These are phyloP conservation scores for Tolypocladium sp. DNA, from an alignment of 2,329 filamentous ascomycete species.

Conservation along the genomic window DNA sequence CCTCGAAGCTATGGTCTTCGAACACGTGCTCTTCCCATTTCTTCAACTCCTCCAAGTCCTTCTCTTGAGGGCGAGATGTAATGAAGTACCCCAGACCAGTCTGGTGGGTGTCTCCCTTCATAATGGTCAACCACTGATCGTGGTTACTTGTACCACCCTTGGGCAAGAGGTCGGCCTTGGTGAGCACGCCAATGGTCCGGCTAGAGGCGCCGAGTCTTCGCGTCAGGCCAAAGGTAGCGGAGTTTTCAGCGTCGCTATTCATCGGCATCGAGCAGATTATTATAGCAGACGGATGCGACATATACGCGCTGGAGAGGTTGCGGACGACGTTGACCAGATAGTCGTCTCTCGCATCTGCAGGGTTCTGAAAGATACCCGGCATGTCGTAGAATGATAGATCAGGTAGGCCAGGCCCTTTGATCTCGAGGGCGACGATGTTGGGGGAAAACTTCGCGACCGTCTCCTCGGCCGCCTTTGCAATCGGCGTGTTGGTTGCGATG, in stretches of 20 bases:
- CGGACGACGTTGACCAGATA: conserved; percentile 65
- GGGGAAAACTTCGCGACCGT: conserved; percentile 66
- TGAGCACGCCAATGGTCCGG: conserved; percentile 67
- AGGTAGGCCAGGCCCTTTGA: conserved; percentile 61
- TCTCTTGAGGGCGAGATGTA: conserved; percentile 56
- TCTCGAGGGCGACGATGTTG: conserved; percentile 69
- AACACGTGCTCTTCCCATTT: conserved; percentile 46
- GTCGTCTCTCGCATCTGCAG: conserved; percentile 52
- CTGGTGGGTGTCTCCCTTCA: conserved; percentile 50
- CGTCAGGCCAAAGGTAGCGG: conserved; percentile 59
- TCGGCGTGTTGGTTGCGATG: conserved; percentile 24
- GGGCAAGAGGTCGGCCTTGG: conserved; percentile 70
- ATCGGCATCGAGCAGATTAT: conserved; percentile 72
- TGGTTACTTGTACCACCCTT: conserved; percentile 30
- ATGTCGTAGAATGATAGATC: conserved; percentile 79
- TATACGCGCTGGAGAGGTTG: conserved; percentile 61
- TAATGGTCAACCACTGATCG: conserved; percentile 52
- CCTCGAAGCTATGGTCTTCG: conserved; percentile 22
- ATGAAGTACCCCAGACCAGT: conserved; percentile 73
- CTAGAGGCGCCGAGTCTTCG: conserved; percentile 43
- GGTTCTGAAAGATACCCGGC: conserved; percentile 70
- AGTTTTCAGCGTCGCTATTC: conserved; percentile 70
- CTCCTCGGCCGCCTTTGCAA: conserved; percentile 25
- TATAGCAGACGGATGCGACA: conserved; percentile 59
- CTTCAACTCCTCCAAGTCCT: conserved; percentile 42